A percentile compares a stretch with the other conserved stretches of the same genome.
phyloP scores from a whole-genome alignment of 2,329 filamentous ascomycete genomes.

The Nigrospora oryzae region DNA sequence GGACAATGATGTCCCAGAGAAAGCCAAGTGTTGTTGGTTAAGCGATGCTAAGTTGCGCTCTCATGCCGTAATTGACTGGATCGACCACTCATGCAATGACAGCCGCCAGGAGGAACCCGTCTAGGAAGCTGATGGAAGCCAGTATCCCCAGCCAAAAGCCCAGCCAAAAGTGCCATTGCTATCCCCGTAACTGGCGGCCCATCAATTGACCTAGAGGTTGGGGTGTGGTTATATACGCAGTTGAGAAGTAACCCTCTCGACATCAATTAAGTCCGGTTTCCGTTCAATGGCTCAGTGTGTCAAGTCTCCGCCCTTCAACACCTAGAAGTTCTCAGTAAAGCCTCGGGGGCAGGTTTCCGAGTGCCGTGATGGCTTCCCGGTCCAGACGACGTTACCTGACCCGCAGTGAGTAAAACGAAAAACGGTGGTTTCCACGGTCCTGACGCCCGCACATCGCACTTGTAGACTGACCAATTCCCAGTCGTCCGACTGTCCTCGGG shows the following conservation, averaged over 20 bases:
- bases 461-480: constrained; percentile 3
- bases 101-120: neutral
- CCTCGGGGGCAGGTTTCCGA: neutral
- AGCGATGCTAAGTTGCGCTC: neutral
- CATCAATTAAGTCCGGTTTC: too few species aligned
- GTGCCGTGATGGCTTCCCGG: constrained; percentile 2
- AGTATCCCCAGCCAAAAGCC: constrained; percentile 4
- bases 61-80: neutral
- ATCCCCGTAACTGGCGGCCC: constrained; percentile 6
- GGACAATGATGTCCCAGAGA: neutral
- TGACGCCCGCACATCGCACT: constrained; percentile 1
- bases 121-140: neutral
- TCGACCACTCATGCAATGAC: neutral
- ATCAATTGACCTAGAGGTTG: constrained; percentile 16
- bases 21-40: neutral
- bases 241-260: too few species aligned
- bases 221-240: too few species aligned
- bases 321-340: constrained; percentile 3
- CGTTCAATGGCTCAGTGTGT: too few species aligned
- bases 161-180: neutral
- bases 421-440: neutral
- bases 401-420: neutral
- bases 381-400: neutral
- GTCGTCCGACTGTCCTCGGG: constrained; percentile 1
- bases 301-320: too few species aligned